Evolutionary conservation across 345 rosid genomes (phyloP), one percentile per base, ranked within the genome.

Genomic region (Cardamine resedifolia): DNA sequence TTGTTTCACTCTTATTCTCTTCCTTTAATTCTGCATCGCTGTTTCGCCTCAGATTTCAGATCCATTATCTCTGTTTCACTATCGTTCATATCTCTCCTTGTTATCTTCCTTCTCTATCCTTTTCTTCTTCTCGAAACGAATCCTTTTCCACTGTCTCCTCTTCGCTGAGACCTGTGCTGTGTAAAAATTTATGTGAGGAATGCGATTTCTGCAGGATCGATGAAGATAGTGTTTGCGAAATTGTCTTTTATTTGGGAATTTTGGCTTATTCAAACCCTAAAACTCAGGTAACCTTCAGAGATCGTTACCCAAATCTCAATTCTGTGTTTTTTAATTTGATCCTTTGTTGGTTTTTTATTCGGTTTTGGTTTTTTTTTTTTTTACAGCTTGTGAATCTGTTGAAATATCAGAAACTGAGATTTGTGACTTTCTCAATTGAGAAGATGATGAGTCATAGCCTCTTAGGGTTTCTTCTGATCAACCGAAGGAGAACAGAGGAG

Each of bases 261-360:
- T 64, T 94, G 75, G 91, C 95, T 67, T 94, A 89, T 83, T 77
- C 83, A 51, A 86, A 91, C 14, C 85, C 95, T 44, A 81, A 79
- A 10, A 86, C 89, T 57, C 89, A 85, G 93, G 97, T 88, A 45
- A 12, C 5, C 7, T 26, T n/a, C 4, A 34, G 39, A 34, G 3
- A 34, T 10, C 10, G 38, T 41, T 23, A 1, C 20, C 4, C 3
- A 51, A 49, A 30, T 12, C 27, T 58, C 18, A 10, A 34, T 50
- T 59, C 3, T 9, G 12, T 71, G 45, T 30, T 27, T 43, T 36
- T 64, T 20, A 11, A 47, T 34, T 28, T 64, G n/a, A 59, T 16
- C 4, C 10, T 45, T 26, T 21, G 4, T 2, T 34, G 30, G 38
- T 34, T 23, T 53, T 43, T 66, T 39, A 30, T 0, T 56, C 71